These are phyloP conservation scores for Cynanchum wilfordii DNA, from an alignment of 257 asterid species.

Conservation along the genomic window DNA sequence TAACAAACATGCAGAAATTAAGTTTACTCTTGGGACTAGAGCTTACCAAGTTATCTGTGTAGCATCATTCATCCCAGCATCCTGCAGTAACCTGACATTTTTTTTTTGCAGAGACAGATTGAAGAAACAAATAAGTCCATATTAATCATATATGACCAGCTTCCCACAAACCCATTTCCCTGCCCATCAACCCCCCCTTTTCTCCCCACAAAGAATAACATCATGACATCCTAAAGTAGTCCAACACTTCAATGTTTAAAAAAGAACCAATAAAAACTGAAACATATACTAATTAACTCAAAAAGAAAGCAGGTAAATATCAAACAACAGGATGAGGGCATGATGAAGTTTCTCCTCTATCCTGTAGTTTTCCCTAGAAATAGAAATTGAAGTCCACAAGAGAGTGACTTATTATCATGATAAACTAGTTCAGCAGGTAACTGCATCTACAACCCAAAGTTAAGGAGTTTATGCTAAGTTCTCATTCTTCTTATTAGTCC, in stretches of 20 bases:
- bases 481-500: not conserved
- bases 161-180: not conserved
- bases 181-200: not conserved
- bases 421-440: not conserved
- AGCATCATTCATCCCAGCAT: constrained; percentile 83
- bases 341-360: not conserved
- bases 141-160: not conserved
- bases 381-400: not conserved
- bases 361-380: not conserved
- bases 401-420: not conserved
- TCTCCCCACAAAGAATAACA: not conserved
- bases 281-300: not conserved
- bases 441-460: not conserved
- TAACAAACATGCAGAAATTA: not conserved
- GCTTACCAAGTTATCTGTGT: constrained; percentile 80
- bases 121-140: not conserved
- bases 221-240: not conserved
- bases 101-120: not conserved
- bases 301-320: not conserved
- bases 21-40: not conserved
- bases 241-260: not conserved
- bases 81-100: constrained; percentile 72
- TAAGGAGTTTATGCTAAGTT: not conserved
- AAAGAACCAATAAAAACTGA: not conserved
- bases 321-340: not conserved